These are phyloP conservation scores for Lotmaria passim DNA, from an alignment of 208 protist genomes.

Conservation along the genomic window DNA sequence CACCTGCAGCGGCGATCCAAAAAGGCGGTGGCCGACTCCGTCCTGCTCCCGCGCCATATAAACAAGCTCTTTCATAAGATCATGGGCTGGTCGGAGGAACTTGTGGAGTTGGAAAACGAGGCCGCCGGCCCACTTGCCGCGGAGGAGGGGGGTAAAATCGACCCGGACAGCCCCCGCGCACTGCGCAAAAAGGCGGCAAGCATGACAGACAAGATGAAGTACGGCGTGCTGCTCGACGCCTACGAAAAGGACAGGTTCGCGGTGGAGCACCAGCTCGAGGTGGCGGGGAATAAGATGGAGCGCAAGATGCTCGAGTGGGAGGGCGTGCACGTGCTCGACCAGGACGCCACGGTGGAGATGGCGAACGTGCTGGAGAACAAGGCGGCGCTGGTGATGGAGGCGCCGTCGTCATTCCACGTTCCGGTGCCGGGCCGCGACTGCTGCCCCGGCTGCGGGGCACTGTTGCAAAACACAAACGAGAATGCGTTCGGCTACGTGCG, in stretches of 20 bases:
- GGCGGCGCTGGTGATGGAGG: conserved; percentile 81
- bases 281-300: conserved; percentile 82
- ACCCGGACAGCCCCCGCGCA: conserved; percentile 24
- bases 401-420: conserved; percentile 66
- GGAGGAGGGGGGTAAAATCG: not conserved
- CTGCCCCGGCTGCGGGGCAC: conserved; percentile 86
- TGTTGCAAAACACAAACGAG: conserved; percentile 79
- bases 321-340: conserved; percentile 84
- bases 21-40: conserved; percentile 75
- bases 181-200: conserved; percentile 69
- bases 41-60: conserved; percentile 85
- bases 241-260: conserved; percentile 92
- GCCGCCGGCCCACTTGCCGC: conserved; percentile 7
- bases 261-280: conserved; percentile 76
- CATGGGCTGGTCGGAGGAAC: conserved; percentile 91
- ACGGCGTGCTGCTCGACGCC: conserved; percentile 83
- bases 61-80: conserved; percentile 93
- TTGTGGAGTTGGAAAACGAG: conserved; percentile 68
- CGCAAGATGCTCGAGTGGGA: conserved; percentile 90
- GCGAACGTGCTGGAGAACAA: conserved; percentile 69
- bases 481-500: conserved; percentile 83
- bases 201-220: conserved; percentile 82
- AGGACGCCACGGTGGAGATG: conserved; percentile 68
- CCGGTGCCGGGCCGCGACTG: conserved; percentile 83
- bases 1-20: conserved; percentile 57